These are phyloP conservation scores for Epichloe coenophiala DNA, from an alignment of 2,329 filamentous ascomycete species.

Conservation along the genomic window DNA sequence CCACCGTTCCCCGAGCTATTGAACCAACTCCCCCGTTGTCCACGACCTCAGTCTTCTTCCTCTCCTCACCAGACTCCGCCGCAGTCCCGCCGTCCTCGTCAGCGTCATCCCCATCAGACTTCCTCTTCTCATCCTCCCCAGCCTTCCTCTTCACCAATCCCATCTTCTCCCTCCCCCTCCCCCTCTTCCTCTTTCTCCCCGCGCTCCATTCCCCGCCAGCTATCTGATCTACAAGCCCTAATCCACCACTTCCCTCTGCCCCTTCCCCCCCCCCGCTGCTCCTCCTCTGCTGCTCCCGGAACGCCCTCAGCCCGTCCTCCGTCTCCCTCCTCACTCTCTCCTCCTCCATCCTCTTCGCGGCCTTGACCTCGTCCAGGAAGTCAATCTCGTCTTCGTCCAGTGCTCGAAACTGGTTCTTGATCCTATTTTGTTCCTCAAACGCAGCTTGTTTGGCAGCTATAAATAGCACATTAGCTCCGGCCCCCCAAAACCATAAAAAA, in stretches of 20 bases:
- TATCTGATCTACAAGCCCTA: conserved; percentile 8
- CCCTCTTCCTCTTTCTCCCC: conserved; percentile 19
- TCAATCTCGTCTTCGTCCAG: conserved; percentile 70
- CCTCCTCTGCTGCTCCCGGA: conserved; percentile 37
- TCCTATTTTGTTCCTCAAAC: conserved; percentile 58
- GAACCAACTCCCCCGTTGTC: neutral
- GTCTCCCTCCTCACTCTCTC: conserved; percentile 40
- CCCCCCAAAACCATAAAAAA: too few species aligned
- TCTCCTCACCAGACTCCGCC: conserved; percentile 1
- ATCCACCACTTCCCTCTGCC: conserved; percentile 22
- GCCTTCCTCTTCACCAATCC: conserved; percentile 1
- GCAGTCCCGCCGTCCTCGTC: too few species aligned
- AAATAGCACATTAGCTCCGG: too few species aligned
- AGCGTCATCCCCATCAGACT: neutral
- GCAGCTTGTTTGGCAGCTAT: conserved; percentile 67
- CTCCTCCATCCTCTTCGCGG: conserved; percentile 37
- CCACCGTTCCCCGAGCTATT: neutral
- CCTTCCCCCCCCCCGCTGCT: conserved; percentile 18
- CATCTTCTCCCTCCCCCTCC: conserved; percentile 5
- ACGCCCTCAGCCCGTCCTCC: conserved; percentile 41
- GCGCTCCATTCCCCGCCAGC: neutral
- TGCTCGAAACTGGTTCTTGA: conserved; percentile 65
- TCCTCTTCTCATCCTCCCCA: conserved; percentile 5
- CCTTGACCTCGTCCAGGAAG: conserved; percentile 50
- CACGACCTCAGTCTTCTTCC: conserved; percentile 6